Base-by-base conservation (phyloP, 2,329 filamentous ascomycete species). In the Dactylella cylindrospora region DNA sequence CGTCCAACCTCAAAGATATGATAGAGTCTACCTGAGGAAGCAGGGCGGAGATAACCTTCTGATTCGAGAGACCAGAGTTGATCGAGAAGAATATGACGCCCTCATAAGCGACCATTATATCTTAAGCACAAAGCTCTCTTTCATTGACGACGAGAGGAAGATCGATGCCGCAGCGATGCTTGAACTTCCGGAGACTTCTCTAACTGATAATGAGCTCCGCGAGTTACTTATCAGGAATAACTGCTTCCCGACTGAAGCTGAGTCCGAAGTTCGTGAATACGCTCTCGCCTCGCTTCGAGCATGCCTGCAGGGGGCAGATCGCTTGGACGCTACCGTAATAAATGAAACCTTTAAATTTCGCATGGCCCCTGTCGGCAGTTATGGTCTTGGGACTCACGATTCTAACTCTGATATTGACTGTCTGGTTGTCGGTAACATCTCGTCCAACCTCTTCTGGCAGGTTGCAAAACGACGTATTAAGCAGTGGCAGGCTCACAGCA, bases 361-460 rank as follows among this genome's bases (percentile, higher is more conserved):
- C 1, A 68, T 86, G 5, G 75, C 81, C 4, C 76, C 83, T 0
- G 81, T 85, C n/a, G 84, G 84, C 0, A 86, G 84, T 0, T 85
- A 83, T 67, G 80, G 79, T 2, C 72, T 86, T 2, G 79, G 79
- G 7, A 78, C 83, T 2, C 85, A 83, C 81, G 81, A 79, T 1
- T 67, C 73, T 1, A 70, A 75, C 0, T 86, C 83, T 1, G 82
- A 85, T 66, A 76, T 87, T 5, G 82, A 87, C 70, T 83, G 82
- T 66, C 75, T 86, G 4, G 84, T 79, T 66, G 79, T 86, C 62
- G 82, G 83, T 1, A 76, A 78, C 17, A 80, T 84, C 53, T 81
- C 81, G 67, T 73, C 81, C 1, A 76, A 75, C 57, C 80, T 77
- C 0, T 86, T 86, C 70, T 84, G 85, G 68, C 70, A 78, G 7